A percentile compares a stretch with the other conserved stretches of the same genome.
These are phyloP conservation scores for Ampelocalamus luodianensis DNA, from an alignment of 176 grass and related monocot species.

Conservation along the genomic window DNA sequence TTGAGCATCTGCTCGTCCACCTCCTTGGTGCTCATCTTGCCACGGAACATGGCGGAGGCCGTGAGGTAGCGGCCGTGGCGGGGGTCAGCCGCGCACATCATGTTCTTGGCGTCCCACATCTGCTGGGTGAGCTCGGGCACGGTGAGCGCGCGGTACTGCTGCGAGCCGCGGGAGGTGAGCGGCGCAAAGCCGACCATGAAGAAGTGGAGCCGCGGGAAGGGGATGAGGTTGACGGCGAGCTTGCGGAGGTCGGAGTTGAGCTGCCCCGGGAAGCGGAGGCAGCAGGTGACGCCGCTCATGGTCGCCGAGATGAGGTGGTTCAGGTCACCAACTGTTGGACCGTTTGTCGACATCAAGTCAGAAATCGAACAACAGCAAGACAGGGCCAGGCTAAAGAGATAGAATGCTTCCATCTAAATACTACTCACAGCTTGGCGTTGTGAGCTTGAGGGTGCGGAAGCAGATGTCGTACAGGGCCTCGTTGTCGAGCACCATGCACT, in stretches of 20 bases:
- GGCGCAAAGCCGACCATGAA: conserved; percentile 92
- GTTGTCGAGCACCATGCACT: conserved; percentile 86
- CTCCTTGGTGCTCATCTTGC: conserved; percentile 86
- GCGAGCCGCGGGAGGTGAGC: conserved; percentile 76
- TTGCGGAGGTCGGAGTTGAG: conserved; percentile 85
- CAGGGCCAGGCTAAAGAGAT: too few species aligned
- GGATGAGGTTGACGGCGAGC: conserved; percentile 85
- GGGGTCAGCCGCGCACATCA: conserved; percentile 81
- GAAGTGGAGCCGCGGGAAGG: conserved; percentile 88
- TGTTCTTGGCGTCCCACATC: conserved; percentile 92
- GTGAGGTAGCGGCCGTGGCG: conserved; percentile 88
- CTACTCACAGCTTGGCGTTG: conserved; percentile 61
- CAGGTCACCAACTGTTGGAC: conserved; percentile 62
- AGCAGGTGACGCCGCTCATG: conserved; percentile 89
- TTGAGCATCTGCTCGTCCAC: conserved; percentile 91
- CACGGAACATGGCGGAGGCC: conserved; percentile 80
- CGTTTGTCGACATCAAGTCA: not conserved
- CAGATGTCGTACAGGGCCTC: conserved; percentile 82
- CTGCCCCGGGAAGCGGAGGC: conserved; percentile 87
- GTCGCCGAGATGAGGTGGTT: conserved; percentile 87
- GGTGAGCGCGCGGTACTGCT: conserved; percentile 83
- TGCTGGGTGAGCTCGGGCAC: conserved; percentile 86
- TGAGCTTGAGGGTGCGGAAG: conserved; percentile 75
- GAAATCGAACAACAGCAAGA: not conserved
- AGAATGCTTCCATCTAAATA: too few species aligned